Base-by-base conservation (phyloP, 306 rosid species). In the Sindora glabra region DNA sequence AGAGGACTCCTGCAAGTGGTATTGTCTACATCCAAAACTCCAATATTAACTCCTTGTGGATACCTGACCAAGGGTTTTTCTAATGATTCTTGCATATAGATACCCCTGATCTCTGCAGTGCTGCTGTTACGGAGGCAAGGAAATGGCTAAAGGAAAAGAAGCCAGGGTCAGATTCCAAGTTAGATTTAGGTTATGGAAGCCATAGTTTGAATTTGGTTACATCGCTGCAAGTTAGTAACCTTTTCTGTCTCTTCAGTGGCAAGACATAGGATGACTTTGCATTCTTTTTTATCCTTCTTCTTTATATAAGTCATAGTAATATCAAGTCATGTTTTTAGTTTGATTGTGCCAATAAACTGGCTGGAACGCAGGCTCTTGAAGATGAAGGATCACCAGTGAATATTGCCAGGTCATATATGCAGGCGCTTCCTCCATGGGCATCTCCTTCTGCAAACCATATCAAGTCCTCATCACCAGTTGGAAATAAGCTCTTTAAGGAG, bases 351-450 rank as follows among this genome's bases (percentile, higher is more conserved):
- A 54, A 26, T 42, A 38, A 46, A 26, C 23, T 59, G 73, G 50
- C n/a, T 40, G 44, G 23, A 49, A 54, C 72, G 78, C 79, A 94
- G 97, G 83, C 46, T 62, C 52, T 65, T 14, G 76, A 80, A 60
- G 94, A 79, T 54, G 89, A 75, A 57, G 94, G 94, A 58, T 94
- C 99, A 10, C 99, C 97, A 0, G 94, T 73, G 18, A 89, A 94
- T 63, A 77, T 94, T 71, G 97, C 97, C 18, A 89, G 81, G 75
- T 61, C 78, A 19, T 94, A 86, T 72, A 89, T 94, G 97, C 79
- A 65, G 11, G 44, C 83, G 59, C 95, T 80, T 13, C 97, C 97
- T 60, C 81, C 79, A 16, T 94, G 99, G 97, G 76, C 94, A 8
- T 89, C 97, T 75, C 91, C 95, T 56, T 77, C 95, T 54, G 22